A percentile compares a stretch with the other conserved stretches of the same genome.
phyloP scores from a whole-genome alignment of 129 eudicot species.

The Artemisia annua region DNA sequence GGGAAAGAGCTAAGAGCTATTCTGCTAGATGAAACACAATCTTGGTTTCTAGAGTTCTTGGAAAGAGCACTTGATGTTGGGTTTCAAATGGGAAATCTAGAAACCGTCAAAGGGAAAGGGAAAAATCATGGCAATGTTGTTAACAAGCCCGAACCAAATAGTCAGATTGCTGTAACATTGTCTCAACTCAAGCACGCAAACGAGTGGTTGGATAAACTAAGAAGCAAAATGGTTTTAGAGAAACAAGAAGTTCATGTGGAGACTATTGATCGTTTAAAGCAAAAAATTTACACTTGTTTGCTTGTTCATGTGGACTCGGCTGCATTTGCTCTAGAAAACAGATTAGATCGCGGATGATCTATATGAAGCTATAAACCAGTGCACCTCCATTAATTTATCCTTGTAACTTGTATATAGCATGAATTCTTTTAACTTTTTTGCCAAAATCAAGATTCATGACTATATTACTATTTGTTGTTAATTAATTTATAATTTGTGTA shows the following conservation, averaged over 20 bases:
- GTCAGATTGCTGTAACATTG: constrained; percentile 64
- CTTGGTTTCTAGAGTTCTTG: constrained; percentile 79
- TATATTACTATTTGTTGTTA: neutral
- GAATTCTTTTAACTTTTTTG: constrained; percentile 8
- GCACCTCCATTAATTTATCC: constrained; percentile 8
- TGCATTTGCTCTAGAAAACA: constrained; percentile 71
- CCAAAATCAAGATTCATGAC: constrained; percentile 19
- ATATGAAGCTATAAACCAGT: neutral
- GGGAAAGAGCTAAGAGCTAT: constrained; percentile 40
- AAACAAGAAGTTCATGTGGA: constrained; percentile 36
- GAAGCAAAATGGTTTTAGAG: constrained; percentile 38
- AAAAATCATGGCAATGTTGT: constrained; percentile 20
- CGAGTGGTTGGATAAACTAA: constrained; percentile 70
- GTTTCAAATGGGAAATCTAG: constrained; percentile 39
- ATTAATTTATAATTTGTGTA: neutral
- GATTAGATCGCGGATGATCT: constrained; percentile 32
- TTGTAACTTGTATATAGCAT: constrained; percentile 18
- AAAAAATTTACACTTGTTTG: constrained; percentile 76
- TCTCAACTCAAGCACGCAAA: constrained; percentile 79
- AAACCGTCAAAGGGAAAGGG: constrained; percentile 45
- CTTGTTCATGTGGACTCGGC: constrained; percentile 81
- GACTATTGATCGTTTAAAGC: constrained; percentile 62
- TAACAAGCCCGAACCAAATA: constrained; percentile 44
- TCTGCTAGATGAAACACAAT: constrained; percentile 52
- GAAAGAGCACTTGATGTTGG: constrained; percentile 70